Percentiles rank a stretch among this genome's conserved stretches.
phyloP scores from a whole-genome alignment of 2,329 filamentous ascomycete genomes.

The Colletotrichum sp. region DNA sequence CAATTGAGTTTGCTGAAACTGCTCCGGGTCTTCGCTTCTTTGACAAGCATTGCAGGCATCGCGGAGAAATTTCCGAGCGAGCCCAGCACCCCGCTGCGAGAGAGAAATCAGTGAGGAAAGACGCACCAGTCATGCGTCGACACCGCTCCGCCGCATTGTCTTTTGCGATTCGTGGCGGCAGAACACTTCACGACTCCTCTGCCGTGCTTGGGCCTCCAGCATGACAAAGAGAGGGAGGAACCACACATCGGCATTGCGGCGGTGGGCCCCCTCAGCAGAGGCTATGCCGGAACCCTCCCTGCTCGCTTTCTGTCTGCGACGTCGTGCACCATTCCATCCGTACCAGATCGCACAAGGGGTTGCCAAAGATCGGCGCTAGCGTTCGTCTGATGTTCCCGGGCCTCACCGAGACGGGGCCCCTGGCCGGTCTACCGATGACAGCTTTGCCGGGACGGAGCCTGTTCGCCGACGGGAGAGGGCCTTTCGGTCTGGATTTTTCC shows the following conservation, averaged over 20 bases:
- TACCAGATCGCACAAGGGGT: constrained; percentile 8
- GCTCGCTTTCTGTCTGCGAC: constrained; percentile 12
- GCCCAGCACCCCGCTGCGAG: not conserved
- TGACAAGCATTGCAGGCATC: constrained; percentile 17
- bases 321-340: not conserved
- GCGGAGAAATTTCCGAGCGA: constrained; percentile 8
- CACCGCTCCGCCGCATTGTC: constrained; percentile 8
- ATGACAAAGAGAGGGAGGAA: not conserved
- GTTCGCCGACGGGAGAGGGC: not conserved
- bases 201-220: not conserved
- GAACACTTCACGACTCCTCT: not conserved
- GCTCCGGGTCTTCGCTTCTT: constrained; percentile 2
- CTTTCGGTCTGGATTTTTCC: not conserved
- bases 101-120: not conserved
- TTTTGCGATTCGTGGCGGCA: not conserved
- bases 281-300: constrained; percentile 7
- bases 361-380: constrained; percentile 11
- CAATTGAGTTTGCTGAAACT: constrained; percentile 17
- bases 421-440: constrained; percentile 11
- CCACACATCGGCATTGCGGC: constrained; percentile 7
- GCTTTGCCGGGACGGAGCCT: constrained; percentile 12
- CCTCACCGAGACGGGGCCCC: constrained; percentile 8
- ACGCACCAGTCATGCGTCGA: constrained; percentile 2
- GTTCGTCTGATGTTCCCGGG: constrained; percentile 17
- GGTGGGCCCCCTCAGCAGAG: constrained; percentile 2